These are phyloP conservation scores for Cornus kousa DNA, from an alignment of 148 eudicot genomes.

Conservation along the genomic window DNA sequence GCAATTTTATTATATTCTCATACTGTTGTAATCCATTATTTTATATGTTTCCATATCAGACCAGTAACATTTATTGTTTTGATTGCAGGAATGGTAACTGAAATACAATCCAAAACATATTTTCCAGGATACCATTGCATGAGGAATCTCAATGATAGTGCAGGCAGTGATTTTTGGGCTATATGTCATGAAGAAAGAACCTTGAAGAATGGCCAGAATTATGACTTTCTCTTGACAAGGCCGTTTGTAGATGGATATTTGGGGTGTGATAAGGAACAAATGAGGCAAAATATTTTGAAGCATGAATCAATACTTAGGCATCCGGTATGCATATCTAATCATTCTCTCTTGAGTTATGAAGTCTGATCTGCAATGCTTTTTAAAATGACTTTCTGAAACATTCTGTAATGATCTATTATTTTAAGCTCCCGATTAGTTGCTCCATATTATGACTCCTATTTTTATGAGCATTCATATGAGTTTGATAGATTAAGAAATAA, in stretches of 20 bases:
- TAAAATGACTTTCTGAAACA: background rate
- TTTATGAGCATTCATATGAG: background rate
- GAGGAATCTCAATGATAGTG: slow-evolving; percentile 25
- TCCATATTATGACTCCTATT: background rate
- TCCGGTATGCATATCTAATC: slow-evolving; percentile 28
- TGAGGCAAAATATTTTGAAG: slow-evolving; percentile 39
- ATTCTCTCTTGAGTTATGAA: background rate
- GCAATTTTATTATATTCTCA: background rate
- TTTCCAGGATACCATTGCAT: slow-evolving; percentile 25
- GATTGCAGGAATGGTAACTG: slow-evolving; percentile 47
- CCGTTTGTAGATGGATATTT: slow-evolving; percentile 14
- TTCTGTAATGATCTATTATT: background rate
- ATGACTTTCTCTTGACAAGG: slow-evolving; percentile 11
- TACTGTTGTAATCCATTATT: background rate
- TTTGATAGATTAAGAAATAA: slow-evolving; percentile 1
- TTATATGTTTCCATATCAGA: background rate
- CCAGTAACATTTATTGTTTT: slow-evolving; percentile 7
- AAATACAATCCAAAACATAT: slow-evolving; percentile 32
- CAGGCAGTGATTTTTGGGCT: slow-evolving; percentile 20
- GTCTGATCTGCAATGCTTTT: background rate
- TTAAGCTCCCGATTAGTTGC: background rate
- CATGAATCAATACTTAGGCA: slow-evolving; percentile 43
- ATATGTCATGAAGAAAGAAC: slow-evolving; percentile 20
- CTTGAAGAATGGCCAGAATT: slow-evolving; percentile 13
- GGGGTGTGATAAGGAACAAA: slow-evolving; percentile 22